Conservation (phyloP, 2,329 filamentous ascomycete species). For the Claviceps maximensis region DNA sequence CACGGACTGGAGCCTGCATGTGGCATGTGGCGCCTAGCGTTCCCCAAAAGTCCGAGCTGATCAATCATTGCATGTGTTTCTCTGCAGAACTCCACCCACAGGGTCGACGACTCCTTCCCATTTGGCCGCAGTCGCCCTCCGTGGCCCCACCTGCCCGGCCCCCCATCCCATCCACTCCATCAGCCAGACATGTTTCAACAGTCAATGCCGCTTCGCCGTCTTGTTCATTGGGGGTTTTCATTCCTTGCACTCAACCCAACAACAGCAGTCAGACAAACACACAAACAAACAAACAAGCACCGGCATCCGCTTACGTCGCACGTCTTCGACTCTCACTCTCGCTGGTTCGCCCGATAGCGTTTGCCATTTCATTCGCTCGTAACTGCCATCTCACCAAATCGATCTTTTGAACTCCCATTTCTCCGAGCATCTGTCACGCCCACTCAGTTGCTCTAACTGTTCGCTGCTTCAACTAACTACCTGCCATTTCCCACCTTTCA, state of each 20-base stretch:
- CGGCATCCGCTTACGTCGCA: conserved; percentile 4
- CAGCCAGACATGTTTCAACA: no score
- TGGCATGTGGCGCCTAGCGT: neutral
- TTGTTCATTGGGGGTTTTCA: neutral
- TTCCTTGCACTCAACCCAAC: conserved; percentile 4
- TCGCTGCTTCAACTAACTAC: neutral
- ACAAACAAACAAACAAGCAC: no score
- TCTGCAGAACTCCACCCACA: neutral
- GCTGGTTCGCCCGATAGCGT: neutral
- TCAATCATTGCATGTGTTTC: neutral
- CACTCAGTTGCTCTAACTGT: neutral
- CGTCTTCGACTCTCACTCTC: neutral
- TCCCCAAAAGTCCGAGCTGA: neutral
- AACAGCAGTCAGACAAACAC: no score
- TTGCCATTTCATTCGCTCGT: neutral
- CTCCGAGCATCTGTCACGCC: neutral
- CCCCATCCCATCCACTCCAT: neutral
- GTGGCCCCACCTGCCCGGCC: neutral
- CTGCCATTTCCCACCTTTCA: neutral
- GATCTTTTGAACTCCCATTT: neutral
- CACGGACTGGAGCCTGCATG: no score
- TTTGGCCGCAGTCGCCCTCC: neutral
- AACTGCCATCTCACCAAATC: neutral
- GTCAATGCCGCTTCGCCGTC: neutral
- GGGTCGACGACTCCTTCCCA: neutral